Base-by-base conservation (phyloP, 371 early-diverging fungal species). In the Choanephora cucurbitarum region DNA sequence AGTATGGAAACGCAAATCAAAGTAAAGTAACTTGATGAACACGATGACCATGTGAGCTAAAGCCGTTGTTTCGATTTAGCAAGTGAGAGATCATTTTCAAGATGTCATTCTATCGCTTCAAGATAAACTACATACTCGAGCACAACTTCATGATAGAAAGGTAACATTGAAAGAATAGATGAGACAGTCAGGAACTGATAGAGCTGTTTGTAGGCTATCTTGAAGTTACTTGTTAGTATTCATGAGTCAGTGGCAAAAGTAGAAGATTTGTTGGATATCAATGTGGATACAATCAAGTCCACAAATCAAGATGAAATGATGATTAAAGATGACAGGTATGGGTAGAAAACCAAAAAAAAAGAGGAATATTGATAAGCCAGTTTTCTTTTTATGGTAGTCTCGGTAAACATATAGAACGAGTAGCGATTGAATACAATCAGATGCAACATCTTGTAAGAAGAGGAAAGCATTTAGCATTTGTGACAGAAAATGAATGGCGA, bases 351-450 rank as follows among this genome's bases (percentile, higher is more conserved):
- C 7, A 28, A 28, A 28, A 28, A 28, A 28, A 28, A 28, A 28
- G 7, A 11, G 11, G 10, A 14, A 37, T 10, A 32, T 32, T 10
- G 10, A 32, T 10, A 5, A 10, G 5, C 10, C 6, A 32, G 6
- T 32, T 11, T 37, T 2, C 2, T 37, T 11, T 6, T 37, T 37
- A 18, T 15, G 10, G 44, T 41, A 71, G 73, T 33, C 48, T 67
- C 0, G 73, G 73, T 7, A 91, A 91, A 54, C 84, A 88, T 33
- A 79, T 92, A 18, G 93, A 92, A 58, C 84, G 91, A 22, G 91
- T 91, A n/a, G 93, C 93, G 10, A 87, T 89, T 42, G 93, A 92
- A 71, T 92, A 81, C 62, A 91, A 91, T 44, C 91, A 92, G 51
- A 84, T 92, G 80, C 89, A 86, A 56, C 90, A 88, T 63, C 74